These are phyloP conservation scores for Mortierella sp. DNA, from an alignment of 371 early-diverging fungal genomes.

Conservation along the genomic window DNA sequence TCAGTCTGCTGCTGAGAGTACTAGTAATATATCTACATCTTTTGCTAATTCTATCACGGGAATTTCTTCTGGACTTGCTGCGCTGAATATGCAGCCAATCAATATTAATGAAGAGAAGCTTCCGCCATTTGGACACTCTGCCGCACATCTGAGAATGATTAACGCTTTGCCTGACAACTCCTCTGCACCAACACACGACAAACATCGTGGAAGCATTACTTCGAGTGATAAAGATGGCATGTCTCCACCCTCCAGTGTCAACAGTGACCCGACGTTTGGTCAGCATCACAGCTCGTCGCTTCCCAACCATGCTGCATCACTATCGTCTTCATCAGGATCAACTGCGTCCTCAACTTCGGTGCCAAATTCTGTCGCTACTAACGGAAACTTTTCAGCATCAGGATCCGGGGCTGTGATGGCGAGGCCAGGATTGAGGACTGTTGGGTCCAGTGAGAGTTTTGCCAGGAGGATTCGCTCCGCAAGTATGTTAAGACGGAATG, in stretches of 20 bases:
- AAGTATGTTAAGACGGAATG: conserved; percentile 35
- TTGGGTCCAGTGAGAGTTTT: conserved; percentile 53
- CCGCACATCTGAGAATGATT: conserved; percentile 45
- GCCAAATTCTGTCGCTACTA: conserved; percentile 24
- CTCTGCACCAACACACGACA: conserved; percentile 7
- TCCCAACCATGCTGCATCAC: conserved; percentile 24
- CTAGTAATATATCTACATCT: conserved; percentile 4
- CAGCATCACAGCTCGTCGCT: conserved; percentile 13
- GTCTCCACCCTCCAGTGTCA: conserved; percentile 39
- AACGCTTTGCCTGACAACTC: conserved; percentile 31
- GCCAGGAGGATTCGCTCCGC: conserved; percentile 49
- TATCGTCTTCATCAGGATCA: conserved; percentile 31
- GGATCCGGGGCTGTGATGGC: conserved; percentile 18
- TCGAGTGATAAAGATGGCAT: conserved; percentile 38
- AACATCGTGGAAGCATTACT: conserved; percentile 26
- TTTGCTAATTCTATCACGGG: conserved; percentile 16
- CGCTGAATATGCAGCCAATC: conserved; percentile 44
- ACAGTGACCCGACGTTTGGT: conserved; percentile 37
- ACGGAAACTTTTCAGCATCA: conserved; percentile 9
- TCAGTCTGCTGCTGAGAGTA: conserved; percentile 11
- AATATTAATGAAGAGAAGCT: conserved; percentile 53
- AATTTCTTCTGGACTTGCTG: conserved; percentile 27
- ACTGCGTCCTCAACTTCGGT: conserved; percentile 28
- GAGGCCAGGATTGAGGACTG: conserved; percentile 43
- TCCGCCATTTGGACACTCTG: conserved; percentile 53